phyloP scores from a whole-genome alignment of 495 filamentous ascomycete species.

The Sabuloglossum arenarium region DNA sequence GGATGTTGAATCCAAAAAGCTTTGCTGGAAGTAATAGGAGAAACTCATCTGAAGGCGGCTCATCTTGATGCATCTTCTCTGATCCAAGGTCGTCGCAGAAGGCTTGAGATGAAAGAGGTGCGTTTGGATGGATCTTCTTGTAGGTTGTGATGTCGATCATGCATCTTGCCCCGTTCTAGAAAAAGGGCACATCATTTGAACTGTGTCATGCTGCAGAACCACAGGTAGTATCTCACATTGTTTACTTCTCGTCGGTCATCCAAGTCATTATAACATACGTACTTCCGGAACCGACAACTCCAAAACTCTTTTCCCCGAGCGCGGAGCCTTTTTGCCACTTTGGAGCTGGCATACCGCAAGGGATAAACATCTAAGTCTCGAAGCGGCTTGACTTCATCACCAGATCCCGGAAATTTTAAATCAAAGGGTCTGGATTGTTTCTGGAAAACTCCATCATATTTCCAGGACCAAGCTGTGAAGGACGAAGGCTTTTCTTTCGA shows the following conservation, averaged over 20 bases:
- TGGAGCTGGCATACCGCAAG: too few species aligned
- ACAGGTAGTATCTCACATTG: neutral
- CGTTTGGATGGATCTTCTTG: neutral
- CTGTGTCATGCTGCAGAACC: neutral
- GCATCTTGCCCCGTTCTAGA: neutral
- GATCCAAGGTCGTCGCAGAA: neutral
- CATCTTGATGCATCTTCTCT: neutral
- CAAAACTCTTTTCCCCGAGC: too few species aligned
- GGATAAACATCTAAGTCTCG: neutral
- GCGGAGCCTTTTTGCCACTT: too few species aligned
- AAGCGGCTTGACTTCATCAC: neutral
- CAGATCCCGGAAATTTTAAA: neutral
- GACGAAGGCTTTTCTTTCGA: too few species aligned
- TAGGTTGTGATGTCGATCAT: neutral
- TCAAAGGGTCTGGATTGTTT: neutral
- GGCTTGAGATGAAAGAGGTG: neutral
- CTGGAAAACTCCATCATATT: neutral
- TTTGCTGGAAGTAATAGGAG: neutral
- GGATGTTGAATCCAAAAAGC: conserved; percentile 6
- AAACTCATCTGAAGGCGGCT: neutral
- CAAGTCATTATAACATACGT: too few species aligned
- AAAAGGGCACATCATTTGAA: neutral
- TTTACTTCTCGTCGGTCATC: too few species aligned
- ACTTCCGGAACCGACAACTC: too few species aligned
- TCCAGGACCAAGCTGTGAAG: neutral